Percentiles rank a stretch among this genome's conserved stretches.
These are phyloP conservation scores for Cadophora luteo-olivacea DNA, from an alignment of 2,329 filamentous ascomycete species.

Conservation along the genomic window DNA sequence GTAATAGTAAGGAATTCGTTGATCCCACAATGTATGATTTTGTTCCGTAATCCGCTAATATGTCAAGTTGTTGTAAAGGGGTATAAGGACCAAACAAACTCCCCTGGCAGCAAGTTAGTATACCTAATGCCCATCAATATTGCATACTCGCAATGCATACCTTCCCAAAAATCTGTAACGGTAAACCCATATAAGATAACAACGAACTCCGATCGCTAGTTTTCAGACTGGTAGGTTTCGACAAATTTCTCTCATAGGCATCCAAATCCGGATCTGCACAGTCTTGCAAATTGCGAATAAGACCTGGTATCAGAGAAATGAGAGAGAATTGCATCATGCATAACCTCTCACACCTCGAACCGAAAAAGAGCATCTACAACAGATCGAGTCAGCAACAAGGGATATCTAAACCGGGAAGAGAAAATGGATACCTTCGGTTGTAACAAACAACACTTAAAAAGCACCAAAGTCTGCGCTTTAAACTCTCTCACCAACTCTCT, in stretches of 20 bases:
- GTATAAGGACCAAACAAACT: conserved; percentile 97
- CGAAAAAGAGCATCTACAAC: conserved; percentile 93
- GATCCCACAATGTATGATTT: conserved; percentile 98
- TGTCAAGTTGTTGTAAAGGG: conserved; percentile 91
- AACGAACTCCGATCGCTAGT: conserved; percentile 92
- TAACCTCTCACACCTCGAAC: conserved; percentile 90
- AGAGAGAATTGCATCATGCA: conserved; percentile 99
- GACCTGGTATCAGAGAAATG: conserved; percentile 90
- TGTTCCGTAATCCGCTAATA: conserved; percentile 90
- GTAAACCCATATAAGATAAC: conserved; percentile 91
- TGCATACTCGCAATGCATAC: conserved; percentile 48
- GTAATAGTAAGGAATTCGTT: conserved; percentile 90
- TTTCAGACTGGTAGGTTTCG: conserved; percentile 81
- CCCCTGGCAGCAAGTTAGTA: conserved; percentile 59
- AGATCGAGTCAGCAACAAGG: not conserved
- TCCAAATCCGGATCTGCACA: conserved; percentile 94
- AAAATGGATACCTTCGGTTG: conserved; percentile 79
- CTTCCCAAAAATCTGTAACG: conserved; percentile 94
- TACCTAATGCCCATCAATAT: not conserved
- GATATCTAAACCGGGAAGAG: not conserved
- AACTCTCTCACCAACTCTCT: conserved; percentile 94
- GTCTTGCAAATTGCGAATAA: conserved; percentile 91
- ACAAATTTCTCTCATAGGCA: conserved; percentile 75
- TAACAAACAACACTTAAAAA: conserved; percentile 91
- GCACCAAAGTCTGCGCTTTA: conserved; percentile 89